Evolutionary conservation across 2,329 filamentous ascomycete species (phyloP).

Genomic region (Arthrinium phaeospermum): DNA sequence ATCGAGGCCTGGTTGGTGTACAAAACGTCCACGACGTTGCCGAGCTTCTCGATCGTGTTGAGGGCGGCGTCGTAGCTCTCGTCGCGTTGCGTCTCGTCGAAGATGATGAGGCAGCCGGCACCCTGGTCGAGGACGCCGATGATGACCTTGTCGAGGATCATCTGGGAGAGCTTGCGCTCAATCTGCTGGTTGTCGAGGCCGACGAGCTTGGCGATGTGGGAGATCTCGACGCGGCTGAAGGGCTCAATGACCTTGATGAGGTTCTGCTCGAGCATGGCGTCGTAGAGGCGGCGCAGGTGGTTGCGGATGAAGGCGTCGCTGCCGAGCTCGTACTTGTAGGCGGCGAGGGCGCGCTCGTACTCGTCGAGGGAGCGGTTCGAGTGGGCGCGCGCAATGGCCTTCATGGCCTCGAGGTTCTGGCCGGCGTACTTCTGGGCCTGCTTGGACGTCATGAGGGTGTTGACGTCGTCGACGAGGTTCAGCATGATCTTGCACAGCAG

Average conservation of each 20-base stretch:
- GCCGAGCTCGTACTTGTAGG: conserved; percentile 92
- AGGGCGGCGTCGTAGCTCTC: conserved; percentile 93
- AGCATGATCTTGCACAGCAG: conserved; percentile 99
- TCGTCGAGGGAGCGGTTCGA: conserved; percentile 94
- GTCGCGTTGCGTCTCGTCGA: conserved; percentile 92
- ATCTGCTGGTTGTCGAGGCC: conserved; percentile 95
- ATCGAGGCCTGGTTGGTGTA: conserved; percentile 97
- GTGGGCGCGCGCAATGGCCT: conserved; percentile 95
- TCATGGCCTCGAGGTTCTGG: conserved; percentile 97
- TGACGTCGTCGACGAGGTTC: conserved; percentile 95
- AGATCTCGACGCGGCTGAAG: conserved; percentile 95
- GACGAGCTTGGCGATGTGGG: conserved; percentile 97
- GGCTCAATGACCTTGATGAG: conserved; percentile 99
- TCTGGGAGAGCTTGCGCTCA: conserved; percentile 97
- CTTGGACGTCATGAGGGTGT: conserved; percentile 92
- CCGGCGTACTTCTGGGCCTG: conserved; percentile 96
- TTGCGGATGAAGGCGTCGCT: conserved; percentile 96
- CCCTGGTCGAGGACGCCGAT: conserved; percentile 97
- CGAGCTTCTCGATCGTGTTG: conserved; percentile 94
- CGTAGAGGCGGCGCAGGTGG: conserved; percentile 93
- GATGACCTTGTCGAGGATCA: conserved; percentile 99
- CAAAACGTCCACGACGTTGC: conserved; percentile 94
- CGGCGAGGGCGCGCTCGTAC: conserved; percentile 89
- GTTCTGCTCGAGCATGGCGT: conserved; percentile 99
- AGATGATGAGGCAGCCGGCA: conserved; percentile 96